These are phyloP conservation scores for Zygosaccharomyces sapae DNA, from an alignment of 1,139 yeast species.

Conservation along the genomic window DNA sequence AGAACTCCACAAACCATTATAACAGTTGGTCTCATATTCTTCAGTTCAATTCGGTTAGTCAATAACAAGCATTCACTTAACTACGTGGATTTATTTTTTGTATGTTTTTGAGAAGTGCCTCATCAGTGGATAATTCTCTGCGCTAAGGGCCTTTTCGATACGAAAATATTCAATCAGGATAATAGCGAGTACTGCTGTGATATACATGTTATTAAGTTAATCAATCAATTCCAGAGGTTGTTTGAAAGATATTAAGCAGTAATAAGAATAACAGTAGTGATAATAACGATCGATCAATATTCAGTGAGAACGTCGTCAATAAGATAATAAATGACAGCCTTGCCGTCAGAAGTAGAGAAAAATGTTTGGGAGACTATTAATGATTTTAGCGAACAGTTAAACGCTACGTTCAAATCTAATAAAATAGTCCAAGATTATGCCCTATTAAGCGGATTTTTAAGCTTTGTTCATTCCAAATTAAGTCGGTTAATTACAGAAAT, in stretches of 20 bases:
- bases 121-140: slow-evolving; percentile 3
- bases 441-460: slow-evolving; percentile 29
- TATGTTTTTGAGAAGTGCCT: slow-evolving; percentile 5
- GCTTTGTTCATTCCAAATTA: slow-evolving; percentile 30
- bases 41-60: neutral
- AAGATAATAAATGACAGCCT: slow-evolving; percentile 11
- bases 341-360: slow-evolving; percentile 15
- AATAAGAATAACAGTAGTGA: neutral
- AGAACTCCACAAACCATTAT: neutral
- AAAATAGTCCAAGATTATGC: slow-evolving; percentile 29
- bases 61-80: neutral
- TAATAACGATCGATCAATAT: neutral
- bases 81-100: slow-evolving; percentile 4
- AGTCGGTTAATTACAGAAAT: slow-evolving; percentile 11
- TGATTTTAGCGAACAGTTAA: slow-evolving; percentile 23
- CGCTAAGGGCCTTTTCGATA: slow-evolving; percentile 1
- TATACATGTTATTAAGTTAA: slow-evolving; percentile 2
- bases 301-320: neutral
- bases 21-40: neutral
- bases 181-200: neutral
- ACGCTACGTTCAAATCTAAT: slow-evolving; percentile 25
- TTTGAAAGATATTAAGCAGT: neutral
- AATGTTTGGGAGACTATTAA: slow-evolving; percentile 17
- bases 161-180: neutral
- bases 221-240: neutral